A percentile compares a stretch with the other conserved stretches of the same genome.
These are phyloP conservation scores for Chlorella sp. DNA, from an alignment of 139 green algal species.

Conservation along the genomic window DNA sequence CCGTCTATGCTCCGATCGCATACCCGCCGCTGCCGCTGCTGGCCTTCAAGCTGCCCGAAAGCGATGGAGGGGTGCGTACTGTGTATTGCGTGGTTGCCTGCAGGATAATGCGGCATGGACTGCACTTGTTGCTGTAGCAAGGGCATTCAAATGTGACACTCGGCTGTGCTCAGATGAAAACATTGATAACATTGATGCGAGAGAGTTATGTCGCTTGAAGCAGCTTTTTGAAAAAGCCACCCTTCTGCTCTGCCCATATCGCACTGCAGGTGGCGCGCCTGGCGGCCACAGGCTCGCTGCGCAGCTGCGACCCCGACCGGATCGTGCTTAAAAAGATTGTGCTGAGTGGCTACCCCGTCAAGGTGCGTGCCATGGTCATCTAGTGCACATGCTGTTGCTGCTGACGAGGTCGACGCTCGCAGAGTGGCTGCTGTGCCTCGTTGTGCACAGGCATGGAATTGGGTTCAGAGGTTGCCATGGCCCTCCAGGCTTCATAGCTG, in stretches of 20 bases:
- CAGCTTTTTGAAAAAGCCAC: too few relatives aligned
- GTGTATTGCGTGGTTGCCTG: too few relatives aligned
- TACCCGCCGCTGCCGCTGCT: constrained; percentile 91
- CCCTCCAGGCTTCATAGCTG: too few relatives aligned
- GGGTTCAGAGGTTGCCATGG: not conserved
- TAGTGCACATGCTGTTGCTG: not conserved
- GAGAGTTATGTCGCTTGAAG: too few relatives aligned
- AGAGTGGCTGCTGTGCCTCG: not conserved
- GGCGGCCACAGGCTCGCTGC: constrained; percentile 63
- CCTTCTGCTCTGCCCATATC: not conserved
- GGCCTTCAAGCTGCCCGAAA: constrained; percentile 80
- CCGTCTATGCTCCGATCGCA: constrained; percentile 87
- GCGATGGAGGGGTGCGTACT: not conserved
- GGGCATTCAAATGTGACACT: too few relatives aligned
- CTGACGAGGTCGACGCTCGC: not conserved
- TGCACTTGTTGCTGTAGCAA: too few relatives aligned
- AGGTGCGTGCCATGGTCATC: constrained; percentile 47
- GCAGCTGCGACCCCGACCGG: constrained; percentile 85
- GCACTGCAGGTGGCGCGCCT: constrained; percentile 1
- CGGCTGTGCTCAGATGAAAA: too few relatives aligned
- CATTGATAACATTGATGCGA: too few relatives aligned
- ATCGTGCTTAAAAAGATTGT: constrained; percentile 92
- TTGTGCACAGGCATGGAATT: not conserved
- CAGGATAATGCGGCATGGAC: too few relatives aligned
- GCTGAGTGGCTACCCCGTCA: constrained; percentile 87